Base-by-base conservation (phyloP, 176 grass and related monocot species). In the Otatea glauca region DNA sequence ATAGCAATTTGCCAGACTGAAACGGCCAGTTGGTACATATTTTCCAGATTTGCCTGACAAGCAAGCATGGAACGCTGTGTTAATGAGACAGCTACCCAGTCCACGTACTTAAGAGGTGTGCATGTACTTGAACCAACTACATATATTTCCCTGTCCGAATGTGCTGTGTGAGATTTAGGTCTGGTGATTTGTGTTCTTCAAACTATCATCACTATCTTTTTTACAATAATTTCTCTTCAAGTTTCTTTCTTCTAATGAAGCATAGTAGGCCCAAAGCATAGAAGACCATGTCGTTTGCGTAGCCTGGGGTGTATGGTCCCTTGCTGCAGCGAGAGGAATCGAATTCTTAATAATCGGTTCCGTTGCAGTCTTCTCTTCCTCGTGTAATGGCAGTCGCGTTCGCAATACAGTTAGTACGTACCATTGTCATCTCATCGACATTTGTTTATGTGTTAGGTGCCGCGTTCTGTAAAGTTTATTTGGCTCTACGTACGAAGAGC, bases 401-500 rank as follows among this genome's bases (percentile, higher is more conserved):
- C 41, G 9, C 37, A 15, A 9, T 58, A 9, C 6, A 4, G 24
- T 44, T 43, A 38, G 3, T 48, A 12, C 5, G 1, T 48, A 12
- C 5, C 29, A 17, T 70, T 20, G 65, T 29, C 29, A 29, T 29
- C 29, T 23, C 54, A 5, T 55, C 25, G 38, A 21, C 25, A 18
- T 32, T 76, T 62, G n/a, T 65, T 81, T 69, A 67, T 49, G 63
- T 21, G 54, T 51, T 29, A 18, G 59, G 69, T 34, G 49, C 10
- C 69, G 29, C 32, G 23, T 49, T 73, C 20, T n/a, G 32, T 18
- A 14, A 65, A 18, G 4, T 55, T 68, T 24, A 44, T n/a, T 43
- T 80, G 82, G 62, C 77, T 75, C 81, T 53, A 25, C 62, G 35
- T 53, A 25, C 62, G 35, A 74, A 4, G 37, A 77, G 29, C 34